These are phyloP conservation scores for Aspergillus cejpii DNA, from an alignment of 2,329 filamentous ascomycete species.

Conservation along the genomic window DNA sequence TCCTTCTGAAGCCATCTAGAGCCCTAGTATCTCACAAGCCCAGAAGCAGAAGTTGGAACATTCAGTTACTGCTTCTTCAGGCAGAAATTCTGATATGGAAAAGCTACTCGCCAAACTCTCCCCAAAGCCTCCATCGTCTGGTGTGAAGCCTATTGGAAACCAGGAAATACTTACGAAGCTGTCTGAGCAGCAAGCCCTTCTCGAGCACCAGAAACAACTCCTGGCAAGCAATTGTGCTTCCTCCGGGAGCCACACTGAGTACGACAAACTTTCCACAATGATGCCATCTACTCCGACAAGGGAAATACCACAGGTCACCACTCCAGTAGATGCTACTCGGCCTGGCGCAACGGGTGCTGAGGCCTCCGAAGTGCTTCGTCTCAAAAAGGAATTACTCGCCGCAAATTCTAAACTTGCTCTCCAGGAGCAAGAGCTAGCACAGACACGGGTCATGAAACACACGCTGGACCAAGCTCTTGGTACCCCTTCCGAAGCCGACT, in stretches of 20 bases:
- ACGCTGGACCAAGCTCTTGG: constrained; percentile 55
- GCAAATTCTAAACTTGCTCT: constrained; percentile 54
- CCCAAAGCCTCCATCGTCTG: constrained; percentile 27
- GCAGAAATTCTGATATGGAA: constrained; percentile 53
- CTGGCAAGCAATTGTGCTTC: constrained; percentile 25
- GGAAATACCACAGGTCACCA: constrained; percentile 9
- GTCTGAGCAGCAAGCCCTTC: constrained; percentile 60
- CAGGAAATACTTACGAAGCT: constrained; percentile 58
- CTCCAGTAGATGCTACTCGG: constrained; percentile 9
- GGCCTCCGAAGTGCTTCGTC: constrained; percentile 47
- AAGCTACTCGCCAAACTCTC: constrained; percentile 47
- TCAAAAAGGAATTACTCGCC: constrained; percentile 52
- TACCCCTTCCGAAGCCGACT: constrained; percentile 49
- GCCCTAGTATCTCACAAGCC: constrained; percentile 28
- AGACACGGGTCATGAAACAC: constrained; percentile 54
- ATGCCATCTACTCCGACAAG: constrained; percentile 15
- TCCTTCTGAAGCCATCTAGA: background rate
- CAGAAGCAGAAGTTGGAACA: constrained; percentile 46
- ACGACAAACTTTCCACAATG: constrained; percentile 17
- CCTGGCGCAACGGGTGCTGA: constrained; percentile 25
- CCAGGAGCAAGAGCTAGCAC: constrained; percentile 56
- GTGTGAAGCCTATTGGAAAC: constrained; percentile 12
- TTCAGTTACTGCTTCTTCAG: constrained; percentile 22
- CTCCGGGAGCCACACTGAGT: constrained; percentile 12
- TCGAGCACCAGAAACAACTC: constrained; percentile 54